Base-by-base conservation (phyloP, 2,329 filamentous ascomycete species). In the Geoglossum cookeanum region DNA sequence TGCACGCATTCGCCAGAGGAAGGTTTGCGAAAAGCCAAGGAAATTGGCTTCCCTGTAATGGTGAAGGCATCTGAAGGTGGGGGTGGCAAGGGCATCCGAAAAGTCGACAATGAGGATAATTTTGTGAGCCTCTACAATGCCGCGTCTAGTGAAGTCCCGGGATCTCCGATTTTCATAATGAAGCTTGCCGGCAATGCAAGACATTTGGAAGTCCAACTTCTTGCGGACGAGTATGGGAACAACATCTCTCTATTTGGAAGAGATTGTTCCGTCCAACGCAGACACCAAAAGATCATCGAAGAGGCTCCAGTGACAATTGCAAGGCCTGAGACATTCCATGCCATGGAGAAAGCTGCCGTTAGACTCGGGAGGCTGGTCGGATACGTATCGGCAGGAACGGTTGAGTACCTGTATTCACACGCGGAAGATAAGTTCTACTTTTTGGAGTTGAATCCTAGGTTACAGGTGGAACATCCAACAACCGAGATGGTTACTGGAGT, bases 131-230 rank as follows among this genome's bases (percentile, higher is more conserved):
- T 97, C 51, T 98, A 97, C 78, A 92, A 94, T 72, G 92, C 91
- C 51, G 92, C 94, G 27, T 90, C 92, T 4, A 94, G 85, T 70
- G 94, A 98, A 72, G 97, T 98, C 63, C 94, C 92, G 9, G 94
- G 94, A 53, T 98, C 92, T 33, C 92, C 94, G 64, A 98, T 98
- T 72, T 98, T 98, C 79, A 94, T 98, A 75, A 98, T 98, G 92
- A 96, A 98, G 81, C 77, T 98, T 61, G 92, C 92, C 55, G 92
- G 91, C 64, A 95, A 94, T 68, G 92, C 92, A 45, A 79, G 92
- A 64, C 92, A 98, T 78, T 76, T 98, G 74, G 92, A 98, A 73
- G 94, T 98, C 59, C 92, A 98, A 74, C 77, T 98, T 62, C 78
- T 98, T 57, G 94, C 92, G 62, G 94, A 98, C 75, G 89, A 98